Evolutionary conservation across 1,284 basidiomycete species (phyloP), one percentile per base, ranked within the genome.

Genomic region (Boletus austroedulis): DNA sequence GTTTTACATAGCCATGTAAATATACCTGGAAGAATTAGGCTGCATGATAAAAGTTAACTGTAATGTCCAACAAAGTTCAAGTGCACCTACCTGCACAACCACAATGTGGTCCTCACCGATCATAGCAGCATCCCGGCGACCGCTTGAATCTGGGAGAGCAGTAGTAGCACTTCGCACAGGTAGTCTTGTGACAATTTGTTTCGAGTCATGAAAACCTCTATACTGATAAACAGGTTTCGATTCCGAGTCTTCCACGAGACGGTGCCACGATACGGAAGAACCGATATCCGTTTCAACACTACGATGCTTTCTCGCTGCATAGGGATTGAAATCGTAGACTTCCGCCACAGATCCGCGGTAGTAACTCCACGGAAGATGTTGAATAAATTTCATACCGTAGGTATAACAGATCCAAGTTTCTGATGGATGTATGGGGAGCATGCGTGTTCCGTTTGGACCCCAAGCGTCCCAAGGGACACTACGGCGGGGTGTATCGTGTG

Each of bases 381-480:
- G 67, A 60, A 75, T 75, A 57, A 74, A 83, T 60, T 74, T 77
- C 64, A 76, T 77, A 11, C 84, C 84, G 58, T 78, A 78, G 12
- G 82, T 76, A 64, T 82, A 83, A 68, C 85, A 86, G 14, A 83
- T 80, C 82, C 82, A 87, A 12, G 73, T 71, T 12, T 71, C 57
- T 28, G 79, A 80, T 40, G 75, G 73, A 36, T 64, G 62, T 26
- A 66, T 65, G 45, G 50, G 62, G 32, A 81, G 53, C 59, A 82
- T 65, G 32, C 80, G 78, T 17, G 78, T 75, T 4, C 78, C 77
- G 11, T 41, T 51, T 1, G 77, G 77, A 15, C 82, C 82, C 85
- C 85, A 87, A 24, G 68, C 64, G 3, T 71, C 62, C 85, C 84
- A 87, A 17, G 60, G 26, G 48, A 82, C 62, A 46, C 68, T 67